Conservation (phyloP, 331 rosid genomes). For the Rosa hybrid region DNA sequence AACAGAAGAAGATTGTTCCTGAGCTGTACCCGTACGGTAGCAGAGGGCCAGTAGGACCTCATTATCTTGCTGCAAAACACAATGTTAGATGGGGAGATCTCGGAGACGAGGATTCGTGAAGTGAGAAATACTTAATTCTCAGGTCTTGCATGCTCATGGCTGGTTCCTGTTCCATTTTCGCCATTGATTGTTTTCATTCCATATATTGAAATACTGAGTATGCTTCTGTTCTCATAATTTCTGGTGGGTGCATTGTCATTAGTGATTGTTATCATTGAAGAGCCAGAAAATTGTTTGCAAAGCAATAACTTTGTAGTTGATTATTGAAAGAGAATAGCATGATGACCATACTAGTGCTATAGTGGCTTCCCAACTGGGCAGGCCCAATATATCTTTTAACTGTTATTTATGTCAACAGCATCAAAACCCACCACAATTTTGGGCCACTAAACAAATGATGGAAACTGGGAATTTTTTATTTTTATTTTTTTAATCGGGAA, state of each 20-base stretch:
- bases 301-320: neutral
- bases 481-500: neutral
- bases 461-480: neutral
- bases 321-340: neutral
- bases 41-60: constrained; percentile 94
- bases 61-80: constrained; percentile 88
- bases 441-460: neutral
- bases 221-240: neutral
- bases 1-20: constrained; percentile 75
- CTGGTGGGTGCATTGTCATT: neutral
- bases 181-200: constrained; percentile 7
- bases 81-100: constrained; percentile 94
- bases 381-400: neutral
- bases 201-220: neutral
- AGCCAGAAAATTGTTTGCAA: neutral
- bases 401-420: neutral
- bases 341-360: neutral
- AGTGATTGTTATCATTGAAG: neutral
- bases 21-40: constrained; percentile 97
- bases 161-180: constrained; percentile 3
- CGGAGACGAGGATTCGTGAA: constrained; percentile 42
- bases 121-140: neutral
- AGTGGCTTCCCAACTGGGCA: neutral
- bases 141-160: constrained; percentile 2
- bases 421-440: neutral